Conservation (phyloP, 257 asterid species). For the Jacaranda mimosifolia region DNA sequence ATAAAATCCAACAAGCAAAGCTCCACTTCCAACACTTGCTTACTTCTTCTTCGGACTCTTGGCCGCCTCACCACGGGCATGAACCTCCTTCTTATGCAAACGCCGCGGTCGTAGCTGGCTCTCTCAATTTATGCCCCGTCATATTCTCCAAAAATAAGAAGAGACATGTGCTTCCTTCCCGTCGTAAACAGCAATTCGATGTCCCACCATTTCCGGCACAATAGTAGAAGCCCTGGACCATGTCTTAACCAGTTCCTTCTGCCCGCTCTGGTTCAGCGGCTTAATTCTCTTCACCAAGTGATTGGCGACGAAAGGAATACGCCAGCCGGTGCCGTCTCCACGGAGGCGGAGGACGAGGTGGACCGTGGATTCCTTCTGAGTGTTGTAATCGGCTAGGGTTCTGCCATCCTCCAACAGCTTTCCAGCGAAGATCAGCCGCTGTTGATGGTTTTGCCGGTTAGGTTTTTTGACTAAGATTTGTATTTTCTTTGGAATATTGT, state of each 20-base stretch:
- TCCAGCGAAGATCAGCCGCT: constrained; percentile 48
- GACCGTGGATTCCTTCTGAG: constrained; percentile 47
- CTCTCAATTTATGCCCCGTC: constrained; percentile 74
- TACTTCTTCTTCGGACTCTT: constrained; percentile 59
- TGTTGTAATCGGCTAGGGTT: constrained; percentile 46
- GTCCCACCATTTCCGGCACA: constrained; percentile 68
- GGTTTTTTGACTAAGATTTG: constrained; percentile 45
- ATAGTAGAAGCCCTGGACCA: constrained; percentile 68
- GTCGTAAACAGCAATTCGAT: constrained; percentile 57
- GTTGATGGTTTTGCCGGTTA: constrained; percentile 49
- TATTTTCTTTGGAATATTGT: constrained; percentile 20
- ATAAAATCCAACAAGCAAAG: constrained; percentile 12
- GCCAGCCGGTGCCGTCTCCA: no score
- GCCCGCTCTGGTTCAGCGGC: constrained; percentile 36
- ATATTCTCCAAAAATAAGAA: constrained; percentile 55
- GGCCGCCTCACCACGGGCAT: constrained; percentile 46
- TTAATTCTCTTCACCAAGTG: constrained; percentile 53
- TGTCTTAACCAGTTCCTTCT: constrained; percentile 58
- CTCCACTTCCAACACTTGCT: background rate
- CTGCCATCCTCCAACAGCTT: constrained; percentile 44
- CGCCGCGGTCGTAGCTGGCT: constrained; percentile 50
- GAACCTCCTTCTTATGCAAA: constrained; percentile 61
- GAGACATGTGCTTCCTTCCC: constrained; percentile 60
- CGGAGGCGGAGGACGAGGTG: constrained; percentile 48
- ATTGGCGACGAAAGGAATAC: constrained; percentile 68